Conservation (phyloP, 164 flowering plant species). For the Chloranthus sessilifolius region DNA sequence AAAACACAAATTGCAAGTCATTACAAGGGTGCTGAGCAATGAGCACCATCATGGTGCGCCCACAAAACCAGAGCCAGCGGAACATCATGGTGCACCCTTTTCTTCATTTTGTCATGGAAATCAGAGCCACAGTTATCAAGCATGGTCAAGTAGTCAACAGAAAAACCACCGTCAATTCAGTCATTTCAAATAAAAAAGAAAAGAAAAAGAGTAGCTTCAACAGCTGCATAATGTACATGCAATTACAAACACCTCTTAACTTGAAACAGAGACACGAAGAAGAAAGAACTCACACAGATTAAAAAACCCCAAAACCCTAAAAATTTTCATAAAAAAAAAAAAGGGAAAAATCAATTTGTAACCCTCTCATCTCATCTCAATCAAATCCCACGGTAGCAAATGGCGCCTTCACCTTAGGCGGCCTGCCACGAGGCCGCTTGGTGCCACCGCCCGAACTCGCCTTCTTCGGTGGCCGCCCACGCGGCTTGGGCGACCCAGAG, state of each 20-base stretch:
- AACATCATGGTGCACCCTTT: no score
- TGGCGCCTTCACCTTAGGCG: slow-evolving; percentile 58
- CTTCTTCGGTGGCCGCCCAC: slow-evolving; percentile 68
- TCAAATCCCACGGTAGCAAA: slow-evolving; percentile 32
- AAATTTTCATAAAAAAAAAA: slow-evolving; percentile 2
- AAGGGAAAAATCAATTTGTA: neutral
- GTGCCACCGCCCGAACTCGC: slow-evolving; percentile 11
- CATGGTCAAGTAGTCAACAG: no score
- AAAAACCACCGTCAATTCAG: no score
- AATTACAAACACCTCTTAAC: slow-evolving; percentile 24
- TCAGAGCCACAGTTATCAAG: no score
- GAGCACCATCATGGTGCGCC: no score
- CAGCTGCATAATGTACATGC: slow-evolving; percentile 26
- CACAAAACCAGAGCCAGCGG: no score
- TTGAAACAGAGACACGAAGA: neutral
- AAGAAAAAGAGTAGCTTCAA: no score
- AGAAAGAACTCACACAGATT: neutral
- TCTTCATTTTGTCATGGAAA: no score
- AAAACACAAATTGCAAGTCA: no score
- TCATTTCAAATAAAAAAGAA: no score
- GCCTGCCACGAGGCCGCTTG: slow-evolving; percentile 51
- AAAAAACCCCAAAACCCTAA: neutral
- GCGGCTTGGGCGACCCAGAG: slow-evolving; percentile 29
- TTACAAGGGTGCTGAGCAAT: no score
- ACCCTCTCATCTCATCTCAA: slow-evolving; percentile 5